Conservation (phyloP, 768 basidiomycete species). For the Pleurotus sapidus region DNA sequence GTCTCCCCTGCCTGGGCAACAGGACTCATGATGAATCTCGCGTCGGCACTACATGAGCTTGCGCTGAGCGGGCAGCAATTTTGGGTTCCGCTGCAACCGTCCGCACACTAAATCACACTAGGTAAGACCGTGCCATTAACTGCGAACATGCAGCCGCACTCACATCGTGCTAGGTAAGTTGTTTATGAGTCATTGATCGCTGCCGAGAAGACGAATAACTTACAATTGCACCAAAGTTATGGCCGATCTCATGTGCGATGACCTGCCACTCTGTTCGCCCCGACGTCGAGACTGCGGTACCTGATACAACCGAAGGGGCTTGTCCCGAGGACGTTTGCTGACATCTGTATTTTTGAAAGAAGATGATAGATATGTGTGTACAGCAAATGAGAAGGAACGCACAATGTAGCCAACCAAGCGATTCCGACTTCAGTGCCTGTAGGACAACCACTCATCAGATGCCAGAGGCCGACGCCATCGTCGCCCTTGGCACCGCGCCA, state of each 20-base stretch:
- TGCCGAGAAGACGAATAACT: conserved; percentile 25
- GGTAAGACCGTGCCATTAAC: neutral
- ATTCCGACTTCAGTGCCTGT: conserved; percentile 84
- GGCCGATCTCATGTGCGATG: conserved; percentile 79
- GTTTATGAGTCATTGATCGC: conserved; percentile 10
- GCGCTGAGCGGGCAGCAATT: conserved; percentile 70
- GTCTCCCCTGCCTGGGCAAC: conserved; percentile 62
- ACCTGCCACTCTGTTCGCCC: conserved; percentile 82
- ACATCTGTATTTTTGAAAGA: conserved; percentile 35
- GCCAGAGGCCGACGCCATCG: conserved; percentile 85
- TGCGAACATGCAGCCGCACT: conserved; percentile 13
- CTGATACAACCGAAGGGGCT: conserved; percentile 57
- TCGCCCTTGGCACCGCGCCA: conserved; percentile 75
- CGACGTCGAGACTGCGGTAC: conserved; percentile 79
- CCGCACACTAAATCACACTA: conserved; percentile 46
- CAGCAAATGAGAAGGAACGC: conserved; percentile 19
- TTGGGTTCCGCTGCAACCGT: conserved; percentile 54
- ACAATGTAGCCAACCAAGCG: conserved; percentile 84
- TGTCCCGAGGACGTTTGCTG: conserved; percentile 48
- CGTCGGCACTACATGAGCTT: conserved; percentile 58
- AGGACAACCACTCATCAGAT: conserved; percentile 82
- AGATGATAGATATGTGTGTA: too few species aligned
- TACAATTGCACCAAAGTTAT: conserved; percentile 89
- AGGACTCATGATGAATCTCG: conserved; percentile 82
- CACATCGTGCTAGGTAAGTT: conserved; percentile 52